phyloP scores from a whole-genome alignment of 1,284 basidiomycete species.

The Tylopilus microsporus region DNA sequence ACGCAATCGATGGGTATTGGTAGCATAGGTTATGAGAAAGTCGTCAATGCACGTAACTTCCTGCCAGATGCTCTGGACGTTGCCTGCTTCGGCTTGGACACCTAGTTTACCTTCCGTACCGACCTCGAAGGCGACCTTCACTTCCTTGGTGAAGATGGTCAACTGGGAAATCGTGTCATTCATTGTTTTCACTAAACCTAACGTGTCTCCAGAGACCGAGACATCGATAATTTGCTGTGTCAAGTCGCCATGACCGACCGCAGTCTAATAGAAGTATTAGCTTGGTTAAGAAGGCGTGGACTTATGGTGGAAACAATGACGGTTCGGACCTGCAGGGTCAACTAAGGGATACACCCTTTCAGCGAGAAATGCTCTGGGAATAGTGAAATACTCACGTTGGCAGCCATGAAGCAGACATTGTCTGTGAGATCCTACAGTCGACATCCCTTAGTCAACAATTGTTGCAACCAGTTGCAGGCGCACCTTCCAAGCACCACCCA shows the following conservation, averaged over 20 bases:
- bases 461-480: slow-evolving; percentile 18
- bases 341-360: slow-evolving; percentile 37
- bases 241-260: slow-evolving; percentile 91
- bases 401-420: slow-evolving; percentile 88
- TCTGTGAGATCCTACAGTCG: slow-evolving; percentile 73
- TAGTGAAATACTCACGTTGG: slow-evolving; percentile 51
- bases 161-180: slow-evolving; percentile 97
- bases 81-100: too few species aligned
- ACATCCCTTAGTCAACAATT: not conserved
- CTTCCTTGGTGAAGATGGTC: slow-evolving; percentile 90
- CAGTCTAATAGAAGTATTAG: slow-evolving; percentile 50
- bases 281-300: not conserved
- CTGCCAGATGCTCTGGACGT: too few species aligned
- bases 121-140: slow-evolving; percentile 92
- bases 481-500: slow-evolving; percentile 95
- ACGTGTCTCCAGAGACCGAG: slow-evolving; percentile 92
- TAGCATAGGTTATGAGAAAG: not conserved
- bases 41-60: too few species aligned
- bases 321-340: slow-evolving; percentile 92
- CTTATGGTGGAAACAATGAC: slow-evolving; percentile 85
- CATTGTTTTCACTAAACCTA: slow-evolving; percentile 90
- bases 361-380: not conserved
- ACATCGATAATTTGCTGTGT: slow-evolving; percentile 92
- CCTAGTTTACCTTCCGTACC: slow-evolving; percentile 54
- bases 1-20: not conserved